phyloP scores from a whole-genome alignment of 2,329 filamentous ascomycete species.

The Diplodia scrobiculata region DNA sequence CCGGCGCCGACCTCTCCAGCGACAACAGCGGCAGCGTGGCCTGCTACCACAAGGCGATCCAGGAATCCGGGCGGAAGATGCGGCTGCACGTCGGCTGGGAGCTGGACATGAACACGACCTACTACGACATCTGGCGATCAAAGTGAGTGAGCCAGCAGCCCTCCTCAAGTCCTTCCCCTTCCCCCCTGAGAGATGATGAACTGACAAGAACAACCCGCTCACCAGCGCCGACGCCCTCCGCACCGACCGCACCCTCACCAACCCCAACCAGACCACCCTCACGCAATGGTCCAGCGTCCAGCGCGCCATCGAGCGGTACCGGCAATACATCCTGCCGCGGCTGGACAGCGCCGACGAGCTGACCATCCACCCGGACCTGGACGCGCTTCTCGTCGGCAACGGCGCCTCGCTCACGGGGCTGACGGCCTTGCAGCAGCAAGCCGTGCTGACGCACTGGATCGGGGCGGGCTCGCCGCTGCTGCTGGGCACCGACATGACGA shows the following conservation, averaged over 20 bases:
- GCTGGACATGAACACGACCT: conserved; percentile 34
- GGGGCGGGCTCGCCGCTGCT: conserved; percentile 39
- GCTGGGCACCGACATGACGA: conserved; percentile 36
- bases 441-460: conserved; percentile 39
- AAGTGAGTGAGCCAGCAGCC: conserved; percentile 10
- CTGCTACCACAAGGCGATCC: conserved; percentile 38
- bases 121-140: conserved; percentile 35
- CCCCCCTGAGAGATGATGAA: background rate
- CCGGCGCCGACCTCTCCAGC: conserved; percentile 32
- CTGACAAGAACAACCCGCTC: background rate
- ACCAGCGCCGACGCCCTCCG: conserved; percentile 36
- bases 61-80: conserved; percentile 35
- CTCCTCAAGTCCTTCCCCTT: too few species aligned
- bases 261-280: conserved; percentile 34
- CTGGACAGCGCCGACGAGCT: conserved; percentile 31
- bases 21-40: conserved; percentile 34
- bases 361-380: conserved; percentile 38
- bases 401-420: conserved; percentile 34
- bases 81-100: conserved; percentile 39
- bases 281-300: conserved; percentile 35
- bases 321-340: conserved; percentile 35
- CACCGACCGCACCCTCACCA: conserved; percentile 38
- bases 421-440: conserved; percentile 34
- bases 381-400: conserved; percentile 38
- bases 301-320: conserved; percentile 39